Evolutionary conservation across 345 rosid species (phyloP).

Genomic region (Citrus maxima): DNA sequence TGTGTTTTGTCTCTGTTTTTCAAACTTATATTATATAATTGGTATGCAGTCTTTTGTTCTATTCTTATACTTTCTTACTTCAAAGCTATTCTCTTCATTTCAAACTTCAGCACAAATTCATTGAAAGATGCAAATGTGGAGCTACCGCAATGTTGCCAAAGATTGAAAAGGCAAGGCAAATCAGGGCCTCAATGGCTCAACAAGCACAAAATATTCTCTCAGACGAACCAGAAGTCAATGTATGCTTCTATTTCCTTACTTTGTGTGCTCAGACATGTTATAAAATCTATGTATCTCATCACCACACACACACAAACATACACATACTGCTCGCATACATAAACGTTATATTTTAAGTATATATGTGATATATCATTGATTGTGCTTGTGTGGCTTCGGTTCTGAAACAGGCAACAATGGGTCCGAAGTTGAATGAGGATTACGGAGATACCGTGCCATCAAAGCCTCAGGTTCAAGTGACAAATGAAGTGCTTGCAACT

Average conservation of each 20-base stretch:
- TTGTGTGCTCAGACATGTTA: not conserved
- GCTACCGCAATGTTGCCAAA: constrained; percentile 89
- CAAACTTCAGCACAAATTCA: constrained; percentile 77
- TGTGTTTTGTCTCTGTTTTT: not conserved
- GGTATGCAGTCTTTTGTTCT: not conserved
- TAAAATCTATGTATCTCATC: not conserved
- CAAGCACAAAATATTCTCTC: constrained; percentile 51
- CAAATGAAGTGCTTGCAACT: constrained; percentile 39
- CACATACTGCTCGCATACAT: not conserved
- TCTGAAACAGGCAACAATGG: constrained; percentile 51
- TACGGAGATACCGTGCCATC: constrained; percentile 80
- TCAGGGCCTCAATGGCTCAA: constrained; percentile 64
- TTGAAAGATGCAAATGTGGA: constrained; percentile 85
- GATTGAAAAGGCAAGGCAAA: constrained; percentile 85
- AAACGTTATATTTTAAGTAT: not conserved
- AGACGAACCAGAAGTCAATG: constrained; percentile 37
- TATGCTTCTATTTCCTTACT: constrained; percentile 30
- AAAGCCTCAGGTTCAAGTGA: constrained; percentile 46
- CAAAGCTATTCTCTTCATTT: constrained; percentile 22
- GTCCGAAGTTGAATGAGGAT: constrained; percentile 52
- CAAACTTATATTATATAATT: not conserved
- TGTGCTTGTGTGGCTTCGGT: constrained; percentile 10
- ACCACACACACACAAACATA: not conserved
- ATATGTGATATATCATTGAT: not conserved
- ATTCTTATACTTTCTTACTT: constrained; percentile 18